Conservation (phyloP, 176 grass and related monocot genomes). For the Oryza coarctata region DNA sequence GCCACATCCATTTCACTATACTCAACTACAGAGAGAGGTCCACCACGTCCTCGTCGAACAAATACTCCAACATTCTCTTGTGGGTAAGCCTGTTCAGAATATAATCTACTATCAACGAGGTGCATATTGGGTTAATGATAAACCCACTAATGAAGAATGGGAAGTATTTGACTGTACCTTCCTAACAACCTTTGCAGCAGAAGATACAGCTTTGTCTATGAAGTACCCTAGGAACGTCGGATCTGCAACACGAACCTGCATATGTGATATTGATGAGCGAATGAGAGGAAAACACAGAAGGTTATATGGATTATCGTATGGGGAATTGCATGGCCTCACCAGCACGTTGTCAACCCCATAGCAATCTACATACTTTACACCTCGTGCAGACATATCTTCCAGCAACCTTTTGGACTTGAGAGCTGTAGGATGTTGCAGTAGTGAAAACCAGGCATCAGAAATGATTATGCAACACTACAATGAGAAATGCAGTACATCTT, state of each 20-base stretch:
- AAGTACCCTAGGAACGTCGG: slow-evolving; percentile 96
- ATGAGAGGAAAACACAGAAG: background rate
- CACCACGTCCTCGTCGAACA: slow-evolving; percentile 89
- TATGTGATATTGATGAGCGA: slow-evolving; percentile 40
- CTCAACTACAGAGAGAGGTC: slow-evolving; percentile 80
- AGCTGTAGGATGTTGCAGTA: slow-evolving; percentile 43
- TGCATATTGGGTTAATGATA: background rate
- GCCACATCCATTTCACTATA: slow-evolving; percentile 95
- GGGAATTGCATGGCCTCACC: slow-evolving; percentile 46
- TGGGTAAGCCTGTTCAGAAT: slow-evolving; percentile 78
- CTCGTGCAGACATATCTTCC: slow-evolving; percentile 80
- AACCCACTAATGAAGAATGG: background rate
- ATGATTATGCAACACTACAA: background rate
- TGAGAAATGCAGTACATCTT: background rate
- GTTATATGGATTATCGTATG: background rate
- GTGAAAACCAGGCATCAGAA: slow-evolving; percentile 9
- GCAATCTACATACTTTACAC: slow-evolving; percentile 91
- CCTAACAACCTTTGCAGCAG: slow-evolving; percentile 89
- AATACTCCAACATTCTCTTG: slow-evolving; percentile 99
- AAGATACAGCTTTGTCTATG: slow-evolving; percentile 83
- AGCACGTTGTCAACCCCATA: slow-evolving; percentile 94
- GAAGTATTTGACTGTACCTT: slow-evolving; percentile 62
- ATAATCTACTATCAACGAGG: background rate
- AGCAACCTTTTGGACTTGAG: slow-evolving; percentile 79
- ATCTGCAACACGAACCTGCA: slow-evolving; percentile 93